phyloP scores from a whole-genome alignment of 371 early-diverging fungal genomes.

The Gilbertella persicaria region DNA sequence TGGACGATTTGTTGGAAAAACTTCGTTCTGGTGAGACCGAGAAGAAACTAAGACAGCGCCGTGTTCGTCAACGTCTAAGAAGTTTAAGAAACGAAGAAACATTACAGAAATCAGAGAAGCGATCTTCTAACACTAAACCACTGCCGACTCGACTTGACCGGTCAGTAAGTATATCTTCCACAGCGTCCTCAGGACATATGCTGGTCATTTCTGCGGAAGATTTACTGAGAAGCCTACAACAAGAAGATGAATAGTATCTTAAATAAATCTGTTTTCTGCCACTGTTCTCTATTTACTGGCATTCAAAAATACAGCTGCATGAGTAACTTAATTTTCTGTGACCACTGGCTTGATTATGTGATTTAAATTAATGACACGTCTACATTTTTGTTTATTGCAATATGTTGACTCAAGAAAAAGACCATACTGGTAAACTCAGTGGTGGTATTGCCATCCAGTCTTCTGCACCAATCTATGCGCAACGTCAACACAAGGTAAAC shows the following conservation, averaged over 20 bases:
- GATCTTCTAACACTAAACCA: neutral
- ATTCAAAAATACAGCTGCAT: too few relatives aligned
- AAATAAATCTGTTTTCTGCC: too few relatives aligned
- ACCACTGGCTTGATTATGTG: too few relatives aligned
- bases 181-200: conserved; percentile 3
- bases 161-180: conserved; percentile 5
- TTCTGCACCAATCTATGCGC: conserved; percentile 10
- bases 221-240: conserved; percentile 17
- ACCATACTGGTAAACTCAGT: too few relatives aligned
- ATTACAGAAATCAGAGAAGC: neutral
- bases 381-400: too few relatives aligned
- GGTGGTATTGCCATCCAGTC: conserved; percentile 17
- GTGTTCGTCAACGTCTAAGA: conserved; percentile 15
- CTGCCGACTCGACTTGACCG: neutral
- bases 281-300: too few relatives aligned
- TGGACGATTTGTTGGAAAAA: conserved; percentile 47
- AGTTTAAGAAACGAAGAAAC: neutral
- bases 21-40: conserved; percentile 38
- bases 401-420: too few relatives aligned
- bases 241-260: conserved; percentile 25
- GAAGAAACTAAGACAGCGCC: conserved; percentile 29
- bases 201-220: conserved; percentile 28
- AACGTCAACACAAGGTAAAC: conserved; percentile 1
- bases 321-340: too few relatives aligned
- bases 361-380: too few relatives aligned